These are phyloP conservation scores for Vinca minor DNA, from an alignment of 257 asterid genomes.

Conservation along the genomic window DNA sequence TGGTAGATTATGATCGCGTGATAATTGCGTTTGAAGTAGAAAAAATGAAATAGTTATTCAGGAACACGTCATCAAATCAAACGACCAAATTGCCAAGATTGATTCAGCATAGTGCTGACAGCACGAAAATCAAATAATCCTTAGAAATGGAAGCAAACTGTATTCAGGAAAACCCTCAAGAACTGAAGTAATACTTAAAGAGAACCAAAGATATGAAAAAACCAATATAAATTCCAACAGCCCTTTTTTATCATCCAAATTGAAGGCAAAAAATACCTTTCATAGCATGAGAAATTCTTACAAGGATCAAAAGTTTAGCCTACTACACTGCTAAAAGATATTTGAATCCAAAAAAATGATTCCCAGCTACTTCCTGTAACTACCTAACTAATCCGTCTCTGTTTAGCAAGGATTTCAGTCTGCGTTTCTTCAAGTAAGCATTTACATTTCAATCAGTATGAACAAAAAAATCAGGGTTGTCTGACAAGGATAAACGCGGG, in stretches of 20 bases:
- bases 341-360: neutral
- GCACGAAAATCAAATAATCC: too few species aligned
- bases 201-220: too few species aligned
- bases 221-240: too few species aligned
- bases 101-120: too few species aligned
- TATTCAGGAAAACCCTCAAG: neutral
- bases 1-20: too few species aligned
- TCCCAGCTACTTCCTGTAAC: neutral
- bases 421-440: constrained; percentile 5
- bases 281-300: neutral
- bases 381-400: neutral
- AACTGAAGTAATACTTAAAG: too few species aligned
- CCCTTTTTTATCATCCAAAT: neutral
- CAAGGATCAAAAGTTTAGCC: neutral
- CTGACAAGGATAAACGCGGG: neutral
- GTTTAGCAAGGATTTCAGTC: neutral
- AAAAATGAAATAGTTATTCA: too few species aligned
- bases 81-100: too few species aligned
- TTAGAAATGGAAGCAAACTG: neutral
- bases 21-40: too few species aligned
- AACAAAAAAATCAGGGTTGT: neutral
- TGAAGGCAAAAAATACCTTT: neutral
- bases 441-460: neutral
- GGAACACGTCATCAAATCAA: too few species aligned
- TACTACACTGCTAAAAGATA: neutral